Evolutionary conservation across 345 rosid genomes (phyloP), one percentile per base, ranked within the genome.

Genomic region (Gossypium arboreum): DNA sequence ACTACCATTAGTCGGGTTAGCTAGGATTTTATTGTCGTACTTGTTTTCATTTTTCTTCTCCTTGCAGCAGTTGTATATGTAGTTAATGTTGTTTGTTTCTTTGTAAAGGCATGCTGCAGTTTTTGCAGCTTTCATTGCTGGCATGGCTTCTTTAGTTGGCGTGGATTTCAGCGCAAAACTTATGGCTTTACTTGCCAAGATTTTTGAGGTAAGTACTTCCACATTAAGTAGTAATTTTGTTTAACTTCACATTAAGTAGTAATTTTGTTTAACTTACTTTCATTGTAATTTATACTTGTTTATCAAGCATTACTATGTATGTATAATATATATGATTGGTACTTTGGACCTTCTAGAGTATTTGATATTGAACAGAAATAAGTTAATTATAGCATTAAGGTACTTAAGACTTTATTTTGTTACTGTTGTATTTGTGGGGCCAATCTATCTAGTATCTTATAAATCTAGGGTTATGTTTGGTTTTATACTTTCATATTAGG

Each of bases 51-150:
- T 74, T 67, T 57, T 29, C 0, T 60, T 34, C 20, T 9, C 41
- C 34, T 45, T 7, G 0, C 47, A 9, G 22, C 20, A 43, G 9
- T 24, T 68, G 12, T 50, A 12, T 45, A 57, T 47, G 29, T 52
- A n/a, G 48, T 54, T 72, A 47, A 52, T 59, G 64, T 71, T 82
- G 39, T 71, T 18, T 69, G 27, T 60, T 67, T 59, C 62, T 68
- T 64, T 75, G 76, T 82, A 72, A 73, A 94, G 98, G 93, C 87
- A 94, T 72, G 91, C 93, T 54, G 87, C 96, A 69, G 85, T 88
- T 79, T 91, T 91, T 89, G 95, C 94, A 51, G 86, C 99, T 56
- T 95, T 91, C 81, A 86, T 93, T 79, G 98, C 98, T 47, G 99
- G 97, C 76, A 85, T 91, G 91, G 89, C 96, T 67, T 90, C 92